Conservation (phyloP, 2,329 filamentous ascomycete genomes). For the Ambrosiella beaveri region DNA sequence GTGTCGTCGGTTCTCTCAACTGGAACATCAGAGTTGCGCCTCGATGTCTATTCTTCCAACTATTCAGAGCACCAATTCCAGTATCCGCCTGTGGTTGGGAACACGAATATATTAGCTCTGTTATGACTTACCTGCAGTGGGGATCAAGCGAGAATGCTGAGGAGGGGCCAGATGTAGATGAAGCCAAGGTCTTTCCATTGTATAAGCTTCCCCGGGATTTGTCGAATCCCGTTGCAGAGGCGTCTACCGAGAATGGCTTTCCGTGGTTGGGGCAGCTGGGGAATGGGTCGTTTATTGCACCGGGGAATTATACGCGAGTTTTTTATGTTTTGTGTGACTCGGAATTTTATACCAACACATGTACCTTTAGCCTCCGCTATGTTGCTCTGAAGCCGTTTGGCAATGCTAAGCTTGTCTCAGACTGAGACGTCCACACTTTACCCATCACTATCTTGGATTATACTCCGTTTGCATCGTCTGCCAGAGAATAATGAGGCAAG, state of each 20-base stretch:
- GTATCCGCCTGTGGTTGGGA: slow-evolving; percentile 24
- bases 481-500: too few species aligned
- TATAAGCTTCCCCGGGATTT: slow-evolving; percentile 16
- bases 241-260: slow-evolving; percentile 12
- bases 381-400: slow-evolving; percentile 18
- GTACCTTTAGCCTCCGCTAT: slow-evolving; percentile 14
- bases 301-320: slow-evolving; percentile 16
- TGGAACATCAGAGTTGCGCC: slow-evolving; percentile 23
- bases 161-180: too few species aligned
- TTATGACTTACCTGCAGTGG: too few species aligned
- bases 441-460: slow-evolving; percentile 1
- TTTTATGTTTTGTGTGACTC: background rate
- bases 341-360: background rate
- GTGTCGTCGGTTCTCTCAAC: slow-evolving; percentile 15
- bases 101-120: slow-evolving; percentile 23
- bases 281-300: slow-evolving; percentile 17
- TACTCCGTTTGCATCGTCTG: background rate
- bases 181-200: too few species aligned
- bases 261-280: slow-evolving; percentile 18
- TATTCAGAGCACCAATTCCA: slow-evolving; percentile 25
- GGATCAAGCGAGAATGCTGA: too few species aligned
- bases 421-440: slow-evolving; percentile 16
- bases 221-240: slow-evolving; percentile 16
- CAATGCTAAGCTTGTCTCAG: slow-evolving; percentile 12
- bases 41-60: slow-evolving; percentile 24